Evolutionary conservation across 148 eudicot genomes (phyloP), one percentile per base, ranked within the genome.

Genomic region (Cornus controversa): DNA sequence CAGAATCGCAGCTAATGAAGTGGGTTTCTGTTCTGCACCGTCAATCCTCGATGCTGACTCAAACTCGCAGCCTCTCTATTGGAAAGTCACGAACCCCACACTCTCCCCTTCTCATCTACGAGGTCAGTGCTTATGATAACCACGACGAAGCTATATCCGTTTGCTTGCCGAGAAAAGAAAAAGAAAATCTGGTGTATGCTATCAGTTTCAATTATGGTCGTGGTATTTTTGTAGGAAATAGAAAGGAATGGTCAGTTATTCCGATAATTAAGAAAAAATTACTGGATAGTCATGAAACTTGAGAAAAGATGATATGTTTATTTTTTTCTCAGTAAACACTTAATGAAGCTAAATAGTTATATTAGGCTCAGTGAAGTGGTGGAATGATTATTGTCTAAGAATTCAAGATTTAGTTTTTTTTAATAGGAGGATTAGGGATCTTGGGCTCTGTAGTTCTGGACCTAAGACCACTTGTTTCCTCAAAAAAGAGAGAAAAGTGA

Each of bases 21-120:
- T 86, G 71, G 97, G 95, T 62, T 88, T 93, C 73, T 93, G 94
- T 81, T 87, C 91, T 50, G 90, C 89, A 10, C 77, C 84, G 29
- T 64, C 85, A 58, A 79, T 82, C 72, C 27, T 73, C 47, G 50
- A 71, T 8, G 62, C 66, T n/a, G 80, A 75, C 28, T 72, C 83
- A 25, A 72, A 72, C 16, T 72, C 80, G 60, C 72, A 72, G 36
- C 82, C 85, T 65, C 84, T 89, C 75, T 96, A 96, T 75, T 90
- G 89, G 90, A 96, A 91, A 88, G 98, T 88, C 53, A 88, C 89
- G 22, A 88, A 91, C 37, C 99, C 99, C 36, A 93, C 99, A 1
- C 92, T 96, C n/a, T 84, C 99, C 4, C 98, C 99, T 80, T 84
- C 89, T 86, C 98, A 96, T 80, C 90, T 96, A 26, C 81, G 86